Evolutionary conservation across 495 filamentous ascomycete genomes (phyloP).

Genomic region (Xylaria longipes): DNA sequence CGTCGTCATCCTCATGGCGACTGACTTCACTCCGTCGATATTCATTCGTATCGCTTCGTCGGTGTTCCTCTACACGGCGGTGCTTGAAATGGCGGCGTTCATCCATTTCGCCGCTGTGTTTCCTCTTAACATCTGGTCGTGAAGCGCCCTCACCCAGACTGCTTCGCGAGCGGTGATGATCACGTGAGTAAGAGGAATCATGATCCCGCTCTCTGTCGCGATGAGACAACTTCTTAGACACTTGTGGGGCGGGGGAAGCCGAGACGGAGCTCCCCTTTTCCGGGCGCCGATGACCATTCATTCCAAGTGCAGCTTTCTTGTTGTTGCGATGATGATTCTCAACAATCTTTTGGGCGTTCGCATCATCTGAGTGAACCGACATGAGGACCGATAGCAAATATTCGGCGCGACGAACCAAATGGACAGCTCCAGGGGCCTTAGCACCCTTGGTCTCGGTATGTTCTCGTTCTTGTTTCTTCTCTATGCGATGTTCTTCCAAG

Average conservation of each 20-base stretch:
- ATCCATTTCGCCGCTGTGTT: constrained; percentile 45
- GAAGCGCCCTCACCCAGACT: constrained; percentile 53
- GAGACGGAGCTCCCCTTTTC: constrained; percentile 60
- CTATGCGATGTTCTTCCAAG: constrained; percentile 96
- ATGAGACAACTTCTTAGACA: constrained; percentile 49
- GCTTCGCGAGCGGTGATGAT: constrained; percentile 57
- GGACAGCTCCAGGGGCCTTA: constrained; percentile 93
- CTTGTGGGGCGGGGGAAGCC: constrained; percentile 62
- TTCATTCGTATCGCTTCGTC: constrained; percentile 36
- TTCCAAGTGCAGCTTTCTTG: constrained; percentile 59
- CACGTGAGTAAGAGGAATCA: constrained; percentile 46
- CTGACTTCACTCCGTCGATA: constrained; percentile 27
- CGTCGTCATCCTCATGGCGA: constrained; percentile 46
- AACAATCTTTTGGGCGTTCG: constrained; percentile 79
- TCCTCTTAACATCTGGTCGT: constrained; percentile 53
- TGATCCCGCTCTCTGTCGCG: constrained; percentile 48
- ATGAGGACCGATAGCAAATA: constrained; percentile 91
- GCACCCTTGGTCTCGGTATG: constrained; percentile 78
- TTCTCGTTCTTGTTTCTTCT: constrained; percentile 89
- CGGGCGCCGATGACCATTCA: constrained; percentile 59
- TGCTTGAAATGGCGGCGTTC: constrained; percentile 44
- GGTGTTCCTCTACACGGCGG: constrained; percentile 43
- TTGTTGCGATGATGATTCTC: constrained; percentile 90
- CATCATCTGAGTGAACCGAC: constrained; percentile 71
- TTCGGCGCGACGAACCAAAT: constrained; percentile 92